Conservation (phyloP, 1,284 basidiomycete species). For the Marasmius fiardii region DNA sequence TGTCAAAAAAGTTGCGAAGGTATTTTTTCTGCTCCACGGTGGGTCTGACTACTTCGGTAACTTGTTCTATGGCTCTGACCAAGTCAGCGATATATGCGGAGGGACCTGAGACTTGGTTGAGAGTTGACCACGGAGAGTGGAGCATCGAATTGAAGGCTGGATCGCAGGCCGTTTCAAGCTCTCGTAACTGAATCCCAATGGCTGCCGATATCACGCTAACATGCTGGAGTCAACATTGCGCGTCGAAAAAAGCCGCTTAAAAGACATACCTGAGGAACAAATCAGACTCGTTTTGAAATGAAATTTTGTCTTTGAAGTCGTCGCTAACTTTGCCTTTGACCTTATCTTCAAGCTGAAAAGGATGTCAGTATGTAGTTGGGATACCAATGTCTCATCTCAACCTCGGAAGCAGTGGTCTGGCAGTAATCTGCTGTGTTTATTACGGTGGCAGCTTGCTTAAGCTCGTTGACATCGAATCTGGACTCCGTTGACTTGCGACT, state of each 20-base stretch:
- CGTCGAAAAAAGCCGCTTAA: background rate
- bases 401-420: constrained; percentile 86
- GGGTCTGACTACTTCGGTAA: constrained; percentile 64
- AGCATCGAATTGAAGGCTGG: constrained; percentile 71
- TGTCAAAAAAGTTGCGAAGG: constrained; percentile 87
- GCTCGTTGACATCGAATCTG: constrained; percentile 67
- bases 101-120: constrained; percentile 82
- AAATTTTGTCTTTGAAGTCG: constrained; percentile 75
- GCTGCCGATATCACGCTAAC: constrained; percentile 77
- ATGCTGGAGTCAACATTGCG: constrained; percentile 8
- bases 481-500: constrained; percentile 73
- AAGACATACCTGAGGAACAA: constrained; percentile 75
- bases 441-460: constrained; percentile 80
- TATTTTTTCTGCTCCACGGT: constrained; percentile 92
- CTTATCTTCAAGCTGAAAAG: constrained; percentile 81
- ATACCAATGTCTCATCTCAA: constrained; percentile 23
- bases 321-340: constrained; percentile 80
- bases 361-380: background rate
- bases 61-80: constrained; percentile 58
- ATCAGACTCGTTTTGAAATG: constrained; percentile 84
- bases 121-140: constrained; percentile 72
- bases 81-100: constrained; percentile 81
- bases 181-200: constrained; percentile 74
- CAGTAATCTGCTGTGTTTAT: constrained; percentile 99
- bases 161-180: constrained; percentile 82